Base-by-base conservation (phyloP, 345 rosid species). In the Kandelia obovata region DNA sequence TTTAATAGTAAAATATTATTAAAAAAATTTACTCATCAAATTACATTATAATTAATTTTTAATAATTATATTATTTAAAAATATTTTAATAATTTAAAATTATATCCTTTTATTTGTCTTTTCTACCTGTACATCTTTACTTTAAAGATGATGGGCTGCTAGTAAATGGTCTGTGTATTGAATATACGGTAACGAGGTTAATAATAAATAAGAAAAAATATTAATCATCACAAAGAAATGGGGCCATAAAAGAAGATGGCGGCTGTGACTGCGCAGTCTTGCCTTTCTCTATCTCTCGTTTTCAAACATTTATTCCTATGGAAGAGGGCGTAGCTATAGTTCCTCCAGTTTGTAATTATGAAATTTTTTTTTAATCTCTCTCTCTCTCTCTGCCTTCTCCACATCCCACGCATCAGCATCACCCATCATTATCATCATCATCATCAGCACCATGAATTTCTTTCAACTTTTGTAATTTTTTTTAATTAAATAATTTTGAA, bases 251-350 rank as follows among this genome's bases (percentile, higher is more conserved):
- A 68, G 82, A 69, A 82, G 84, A 84, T 82, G 90, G 90, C 92
- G 92, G 92, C 89, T 83, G 6, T 74, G 86, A 80, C 86, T 87
- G 88, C 87, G 87, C 86, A 71, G 83, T 80, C 69, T 71, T 68
- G 76, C 26, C 11, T 28, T 10, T 20, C 7, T 46, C 35, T 56
- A 19, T 56, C 31, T 61, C 63, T 60, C 62, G 17, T 53, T 52
- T 61, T 67, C 61, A 66, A 53, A 75, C 46, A 71, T 70, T 69
- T 56, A 37, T 62, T 73, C 70, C 55, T 16, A 64, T 26, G 73
- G 55, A 58, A 65, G 46, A 43, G 65, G 68, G 71, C 35, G 75
- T 66, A 73, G 67, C 79, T 80, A 79, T 77, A 79, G 66, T 1
- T 72, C 76, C 68, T 77, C 84, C 83, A 83, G 65, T 81, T 61